A percentile compares a stretch with the other conserved stretches of the same genome.
Evolutionary conservation across 495 filamentous ascomycete genomes (phyloP).

Genomic region (Acidomyces sp.): DNA sequence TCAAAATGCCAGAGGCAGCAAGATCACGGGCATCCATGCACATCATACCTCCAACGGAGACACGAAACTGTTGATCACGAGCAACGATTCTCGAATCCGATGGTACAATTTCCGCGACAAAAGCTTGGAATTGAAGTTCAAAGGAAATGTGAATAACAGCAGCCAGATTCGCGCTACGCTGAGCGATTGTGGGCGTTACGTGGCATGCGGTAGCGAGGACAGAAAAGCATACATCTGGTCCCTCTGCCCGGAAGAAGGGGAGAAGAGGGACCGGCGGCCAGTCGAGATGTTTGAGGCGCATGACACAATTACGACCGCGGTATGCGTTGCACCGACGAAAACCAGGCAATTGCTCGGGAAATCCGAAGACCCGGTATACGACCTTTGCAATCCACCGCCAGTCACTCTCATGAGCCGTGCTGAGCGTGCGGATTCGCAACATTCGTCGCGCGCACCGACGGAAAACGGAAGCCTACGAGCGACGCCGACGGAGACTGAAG

Average conservation of each 20-base stretch:
- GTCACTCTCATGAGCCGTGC: constrained; percentile 69
- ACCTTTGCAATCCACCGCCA: constrained; percentile 90
- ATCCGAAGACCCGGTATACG: constrained; percentile 86
- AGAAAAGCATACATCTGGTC: constrained; percentile 82
- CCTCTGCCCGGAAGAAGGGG: constrained; percentile 43
- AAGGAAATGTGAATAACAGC: constrained; percentile 82
- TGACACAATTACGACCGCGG: constrained; percentile 72
- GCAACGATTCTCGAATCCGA: constrained; percentile 89
- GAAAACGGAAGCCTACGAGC: constrained; percentile 20
- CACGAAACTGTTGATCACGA: constrained; percentile 78
- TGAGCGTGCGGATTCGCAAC: constrained; percentile 50
- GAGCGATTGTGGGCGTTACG: constrained; percentile 72
- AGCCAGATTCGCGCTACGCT: constrained; percentile 85
- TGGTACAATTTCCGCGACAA: constrained; percentile 81
- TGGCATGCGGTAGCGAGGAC: constrained; percentile 93
- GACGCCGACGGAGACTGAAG: constrained; percentile 28
- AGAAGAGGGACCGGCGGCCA: constrained; percentile 63
- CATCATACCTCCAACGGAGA: constrained; percentile 52
- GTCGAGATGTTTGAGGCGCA: constrained; percentile 85
- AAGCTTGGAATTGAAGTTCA: constrained; percentile 74
- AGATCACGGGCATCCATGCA: constrained; percentile 89
- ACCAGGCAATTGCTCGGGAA: constrained; percentile 63
- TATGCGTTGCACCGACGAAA: constrained; percentile 67
- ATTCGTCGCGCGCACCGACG: constrained; percentile 21
- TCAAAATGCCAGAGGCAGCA: constrained; percentile 89